A percentile compares a stretch with the other conserved stretches of the same genome.
phyloP scores from a whole-genome alignment of 2,329 filamentous ascomycete genomes.

The Trichoderma asperellum region DNA sequence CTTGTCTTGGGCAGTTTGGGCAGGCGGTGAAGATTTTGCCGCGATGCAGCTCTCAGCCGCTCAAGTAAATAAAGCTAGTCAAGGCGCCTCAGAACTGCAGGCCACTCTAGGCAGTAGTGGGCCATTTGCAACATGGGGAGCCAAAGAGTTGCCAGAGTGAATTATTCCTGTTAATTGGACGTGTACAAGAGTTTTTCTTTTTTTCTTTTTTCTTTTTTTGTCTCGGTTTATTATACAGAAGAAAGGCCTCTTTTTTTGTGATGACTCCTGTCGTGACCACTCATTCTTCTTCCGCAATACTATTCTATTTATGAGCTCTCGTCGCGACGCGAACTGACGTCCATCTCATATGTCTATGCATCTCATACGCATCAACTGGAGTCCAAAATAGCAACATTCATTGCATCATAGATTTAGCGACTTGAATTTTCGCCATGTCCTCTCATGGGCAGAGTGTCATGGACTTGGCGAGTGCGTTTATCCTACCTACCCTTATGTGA shows the following conservation, averaged over 20 bases:
- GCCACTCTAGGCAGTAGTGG: constrained; percentile 20
- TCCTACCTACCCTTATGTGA: neutral
- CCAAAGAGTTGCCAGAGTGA: neutral
- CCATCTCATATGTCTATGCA: neutral
- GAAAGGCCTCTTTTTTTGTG: neutral
- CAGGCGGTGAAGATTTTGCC: constrained; percentile 47
- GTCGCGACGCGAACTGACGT: constrained; percentile 14
- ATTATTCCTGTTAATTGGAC: neutral
- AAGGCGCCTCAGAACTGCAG: neutral
- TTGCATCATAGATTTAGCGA: neutral
- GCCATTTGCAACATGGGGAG: constrained; percentile 6
- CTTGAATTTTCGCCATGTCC: constrained; percentile 36
- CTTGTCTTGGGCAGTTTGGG: constrained; percentile 35
- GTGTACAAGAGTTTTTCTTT: neutral
- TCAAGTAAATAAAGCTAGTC: neutral
- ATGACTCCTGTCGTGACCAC: neutral
- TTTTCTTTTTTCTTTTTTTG: neutral
- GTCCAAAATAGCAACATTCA: neutral
- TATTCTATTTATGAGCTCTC: neutral
- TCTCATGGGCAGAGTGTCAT: constrained; percentile 42
- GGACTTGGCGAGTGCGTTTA: constrained; percentile 40
- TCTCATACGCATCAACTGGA: neutral
- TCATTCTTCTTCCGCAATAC: neutral
- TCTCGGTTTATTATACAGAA: neutral
- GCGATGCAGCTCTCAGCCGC: constrained; percentile 11